These are phyloP conservation scores for Ceratobasidium sp. DNA, from an alignment of 1,284 basidiomycete species.

Conservation along the genomic window DNA sequence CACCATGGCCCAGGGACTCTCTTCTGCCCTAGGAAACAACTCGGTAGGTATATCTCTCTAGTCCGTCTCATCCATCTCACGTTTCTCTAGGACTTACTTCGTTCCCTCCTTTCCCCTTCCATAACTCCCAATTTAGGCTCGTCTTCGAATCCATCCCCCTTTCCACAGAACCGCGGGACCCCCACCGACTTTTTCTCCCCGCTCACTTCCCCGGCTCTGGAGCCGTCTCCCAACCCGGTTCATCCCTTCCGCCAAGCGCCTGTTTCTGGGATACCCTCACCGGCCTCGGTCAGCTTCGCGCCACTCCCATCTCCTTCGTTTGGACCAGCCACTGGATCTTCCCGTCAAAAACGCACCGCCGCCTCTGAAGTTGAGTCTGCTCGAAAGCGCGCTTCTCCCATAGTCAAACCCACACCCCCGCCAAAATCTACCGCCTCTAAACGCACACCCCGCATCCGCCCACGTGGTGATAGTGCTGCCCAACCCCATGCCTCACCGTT, in stretches of 20 bases:
- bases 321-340: constrained; percentile 50
- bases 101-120: constrained; percentile 55
- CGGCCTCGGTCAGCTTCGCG: constrained; percentile 56
- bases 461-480: constrained; percentile 42
- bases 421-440: constrained; percentile 35
- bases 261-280: constrained; percentile 49
- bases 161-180: constrained; percentile 57
- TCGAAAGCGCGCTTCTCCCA: constrained; percentile 55
- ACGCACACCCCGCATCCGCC: constrained; percentile 54
- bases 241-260: constrained; percentile 53
- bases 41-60: constrained; percentile 48
- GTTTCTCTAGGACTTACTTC: constrained; percentile 41
- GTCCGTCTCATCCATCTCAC: background rate
- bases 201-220: constrained; percentile 69
- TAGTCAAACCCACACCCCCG: constrained; percentile 43
- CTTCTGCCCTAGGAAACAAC: constrained; percentile 67
- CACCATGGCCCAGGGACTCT: constrained; percentile 71
- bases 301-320: constrained; percentile 48
- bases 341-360: constrained; percentile 45
- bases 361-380: constrained; percentile 50
- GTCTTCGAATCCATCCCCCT: constrained; percentile 50
- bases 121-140: constrained; percentile 54
- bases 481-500: constrained; percentile 36
- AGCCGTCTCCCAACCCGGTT: constrained; percentile 57
- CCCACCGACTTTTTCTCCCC: constrained; percentile 68